phyloP scores from a whole-genome alignment of 2,329 filamentous ascomycete genomes.

The Pseudofabraea citricarpa region DNA sequence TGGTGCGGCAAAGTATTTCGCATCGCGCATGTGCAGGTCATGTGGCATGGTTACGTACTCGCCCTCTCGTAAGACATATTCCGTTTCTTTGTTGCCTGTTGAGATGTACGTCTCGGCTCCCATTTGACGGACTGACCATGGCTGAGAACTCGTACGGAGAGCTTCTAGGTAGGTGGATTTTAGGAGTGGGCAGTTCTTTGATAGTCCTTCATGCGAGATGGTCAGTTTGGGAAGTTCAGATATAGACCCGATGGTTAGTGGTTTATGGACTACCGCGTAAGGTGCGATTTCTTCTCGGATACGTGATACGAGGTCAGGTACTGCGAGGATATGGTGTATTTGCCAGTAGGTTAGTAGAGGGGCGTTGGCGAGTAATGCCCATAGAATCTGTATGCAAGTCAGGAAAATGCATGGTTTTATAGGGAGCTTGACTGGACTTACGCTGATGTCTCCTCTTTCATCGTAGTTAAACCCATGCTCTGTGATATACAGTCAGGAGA shows the following conservation, averaged over 20 bases:
- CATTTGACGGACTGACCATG: constrained; percentile 36
- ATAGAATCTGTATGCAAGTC: constrained; percentile 42
- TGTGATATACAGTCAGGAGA: constrained; percentile 8
- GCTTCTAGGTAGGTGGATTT: constrained; percentile 41
- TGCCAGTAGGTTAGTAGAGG: constrained; percentile 48
- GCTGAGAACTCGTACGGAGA: constrained; percentile 36
- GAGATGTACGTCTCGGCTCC: constrained; percentile 30
- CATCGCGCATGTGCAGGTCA: constrained; percentile 37
- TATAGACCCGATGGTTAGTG: constrained; percentile 21
- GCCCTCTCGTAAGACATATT: constrained; percentile 35
- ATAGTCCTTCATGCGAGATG: constrained; percentile 34
- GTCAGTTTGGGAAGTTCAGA: constrained; percentile 31
- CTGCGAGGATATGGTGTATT: constrained; percentile 39
- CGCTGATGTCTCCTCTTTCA: constrained; percentile 39
- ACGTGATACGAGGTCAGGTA: constrained; percentile 32
- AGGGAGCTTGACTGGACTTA: constrained; percentile 10
- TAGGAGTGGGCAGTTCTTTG: constrained; percentile 38
- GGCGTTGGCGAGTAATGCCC: constrained; percentile 49
- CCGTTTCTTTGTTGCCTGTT: constrained; percentile 7
- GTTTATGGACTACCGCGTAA: constrained; percentile 32
- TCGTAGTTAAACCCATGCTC: constrained; percentile 30
- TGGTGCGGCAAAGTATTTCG: constrained; percentile 32
- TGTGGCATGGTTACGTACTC: constrained; percentile 39
- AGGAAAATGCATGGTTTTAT: no score
- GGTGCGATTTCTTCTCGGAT: constrained; percentile 40